These are phyloP conservation scores for Vigna radiata DNA, from an alignment of 306 rosid genomes.

Conservation along the genomic window DNA sequence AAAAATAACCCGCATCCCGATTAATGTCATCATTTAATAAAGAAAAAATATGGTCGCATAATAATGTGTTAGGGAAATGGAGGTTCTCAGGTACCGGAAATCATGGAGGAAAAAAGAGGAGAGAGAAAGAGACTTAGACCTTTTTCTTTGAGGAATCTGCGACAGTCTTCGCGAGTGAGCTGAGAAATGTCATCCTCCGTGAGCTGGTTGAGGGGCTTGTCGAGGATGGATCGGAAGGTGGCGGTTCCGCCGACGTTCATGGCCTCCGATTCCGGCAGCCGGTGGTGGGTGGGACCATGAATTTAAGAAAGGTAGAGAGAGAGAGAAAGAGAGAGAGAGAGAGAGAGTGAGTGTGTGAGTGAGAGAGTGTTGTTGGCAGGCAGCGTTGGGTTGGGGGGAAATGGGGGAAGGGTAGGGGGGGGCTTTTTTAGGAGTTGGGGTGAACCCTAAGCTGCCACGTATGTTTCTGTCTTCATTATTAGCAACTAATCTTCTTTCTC, in stretches of 20 bases:
- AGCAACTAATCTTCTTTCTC: slow-evolving; percentile 44
- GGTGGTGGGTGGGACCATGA: slow-evolving; percentile 44
- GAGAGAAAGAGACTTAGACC: slow-evolving; percentile 48
- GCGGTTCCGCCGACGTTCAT: slow-evolving; percentile 75
- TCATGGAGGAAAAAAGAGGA: slow-evolving; percentile 50
- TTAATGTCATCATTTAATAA: slow-evolving; percentile 1
- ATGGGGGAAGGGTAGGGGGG: slow-evolving; percentile 39
- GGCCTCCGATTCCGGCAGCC: slow-evolving; percentile 48
- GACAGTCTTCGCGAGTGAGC: slow-evolving; percentile 99
- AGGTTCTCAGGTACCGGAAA: slow-evolving; percentile 61
- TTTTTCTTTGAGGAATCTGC: slow-evolving; percentile 94
- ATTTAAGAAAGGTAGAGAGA: slow-evolving; percentile 7
- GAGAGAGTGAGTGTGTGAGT: neutral
- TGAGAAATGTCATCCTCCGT: slow-evolving; percentile 99
- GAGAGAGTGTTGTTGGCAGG: neutral
- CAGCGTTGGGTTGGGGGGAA: slow-evolving; percentile 12
- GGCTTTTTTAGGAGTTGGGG: slow-evolving; percentile 60
- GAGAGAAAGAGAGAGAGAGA: neutral
- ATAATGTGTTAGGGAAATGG: slow-evolving; percentile 34
- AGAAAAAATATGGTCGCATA: neutral
- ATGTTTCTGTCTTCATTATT: slow-evolving; percentile 58
- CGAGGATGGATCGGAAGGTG: slow-evolving; percentile 80
- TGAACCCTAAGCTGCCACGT: slow-evolving; percentile 99
- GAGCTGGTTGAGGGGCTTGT: slow-evolving; percentile 87
- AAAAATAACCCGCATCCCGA: slow-evolving; percentile 27